Conservation (phyloP, 306 rosid species). For the Comarum palustre region DNA sequence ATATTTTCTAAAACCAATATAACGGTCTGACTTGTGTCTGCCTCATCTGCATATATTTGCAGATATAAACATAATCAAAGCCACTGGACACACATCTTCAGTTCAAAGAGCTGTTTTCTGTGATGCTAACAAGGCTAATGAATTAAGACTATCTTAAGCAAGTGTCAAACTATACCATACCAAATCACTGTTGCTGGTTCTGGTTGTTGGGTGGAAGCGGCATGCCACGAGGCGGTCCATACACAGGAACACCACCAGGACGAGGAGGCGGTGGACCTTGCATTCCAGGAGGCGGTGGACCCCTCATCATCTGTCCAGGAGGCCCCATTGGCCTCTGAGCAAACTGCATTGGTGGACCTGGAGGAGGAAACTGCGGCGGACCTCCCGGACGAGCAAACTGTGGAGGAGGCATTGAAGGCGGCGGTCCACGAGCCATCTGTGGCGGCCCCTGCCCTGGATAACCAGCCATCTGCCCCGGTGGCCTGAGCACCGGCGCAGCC, state of each 20-base stretch:
- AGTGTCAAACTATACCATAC: not conserved
- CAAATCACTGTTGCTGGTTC: conserved; percentile 21
- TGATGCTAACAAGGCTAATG: not conserved
- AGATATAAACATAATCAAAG: not conserved
- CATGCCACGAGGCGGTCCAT: conserved; percentile 14
- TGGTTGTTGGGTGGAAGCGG: conserved; percentile 18
- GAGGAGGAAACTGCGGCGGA: conserved; percentile 42
- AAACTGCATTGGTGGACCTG: conserved; percentile 55
- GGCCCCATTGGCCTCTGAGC: conserved; percentile 99
- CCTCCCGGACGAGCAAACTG: conserved; percentile 71
- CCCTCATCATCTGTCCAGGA: conserved; percentile 84
- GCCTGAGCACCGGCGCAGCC: conserved; percentile 61
- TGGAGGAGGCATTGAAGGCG: conserved; percentile 32
- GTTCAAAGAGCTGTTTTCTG: not conserved
- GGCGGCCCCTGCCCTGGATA: not conserved
- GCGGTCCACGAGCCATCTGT: conserved; percentile 15
- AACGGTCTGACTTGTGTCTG: not conserved
- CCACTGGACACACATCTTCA: not conserved
- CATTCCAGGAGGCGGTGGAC: conserved; percentile 38
- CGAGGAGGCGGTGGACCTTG: conserved; percentile 48
- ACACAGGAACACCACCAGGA: not conserved
- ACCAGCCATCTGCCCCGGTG: conserved; percentile 16
- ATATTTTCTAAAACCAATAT: not conserved
- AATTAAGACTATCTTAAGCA: not conserved
- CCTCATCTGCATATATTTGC: not conserved